Evolutionary conservation across 2,329 filamentous ascomycete genomes (phyloP), one percentile per base, ranked within the genome.

Genomic region (Raffaelea arxii): DNA sequence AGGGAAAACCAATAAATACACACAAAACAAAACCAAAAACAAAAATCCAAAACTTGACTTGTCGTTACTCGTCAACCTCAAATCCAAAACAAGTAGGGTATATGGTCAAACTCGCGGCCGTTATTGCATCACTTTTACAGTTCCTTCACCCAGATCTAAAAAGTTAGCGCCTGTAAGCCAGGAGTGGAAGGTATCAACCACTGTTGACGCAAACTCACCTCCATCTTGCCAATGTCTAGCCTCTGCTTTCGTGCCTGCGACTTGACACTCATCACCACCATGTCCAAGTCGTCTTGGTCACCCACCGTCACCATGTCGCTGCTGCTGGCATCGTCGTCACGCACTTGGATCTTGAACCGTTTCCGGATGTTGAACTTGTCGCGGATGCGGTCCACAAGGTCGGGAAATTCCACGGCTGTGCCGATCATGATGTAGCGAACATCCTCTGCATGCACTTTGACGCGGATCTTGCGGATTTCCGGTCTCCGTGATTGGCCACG

Each of bases 261-360:
- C 63, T 80, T 86, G 6, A 82, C 81, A 41, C 71, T 76, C 62
- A 78, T 75, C 46, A 97, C 74, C 24, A 87, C 81, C 80, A 96
- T 86, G 43, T 97, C 90, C 52, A 96, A 67, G 67, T 98, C 92
- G 59, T 98, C 92, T 64, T 96, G 87, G 63, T 98, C 92, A 25
- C 85, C 89, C 78, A 98, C 84, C 25, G 91, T 96, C 59, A 98
- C 94, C 85, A 96, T 91, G 59, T 97, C 91, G 3, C 85, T 38
- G 46, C 83, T 74, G 1, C 77, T 76, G 50, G 71, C 65, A 55
- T 87, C 84, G 55, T 97, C 92, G 53, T 94, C 88, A 58, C 77
- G 79, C 56, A 90, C 79, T 71, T 92, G 92, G 65, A 96, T 83
- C 73, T 90, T 94, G 69, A 96, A 91, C 48, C 79, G 78, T 51